Evolutionary conservation across 163 green algal genomes (phyloP), one percentile per base, ranked within the genome.

Genomic region (Coccomyxa subellipsoidea): DNA sequence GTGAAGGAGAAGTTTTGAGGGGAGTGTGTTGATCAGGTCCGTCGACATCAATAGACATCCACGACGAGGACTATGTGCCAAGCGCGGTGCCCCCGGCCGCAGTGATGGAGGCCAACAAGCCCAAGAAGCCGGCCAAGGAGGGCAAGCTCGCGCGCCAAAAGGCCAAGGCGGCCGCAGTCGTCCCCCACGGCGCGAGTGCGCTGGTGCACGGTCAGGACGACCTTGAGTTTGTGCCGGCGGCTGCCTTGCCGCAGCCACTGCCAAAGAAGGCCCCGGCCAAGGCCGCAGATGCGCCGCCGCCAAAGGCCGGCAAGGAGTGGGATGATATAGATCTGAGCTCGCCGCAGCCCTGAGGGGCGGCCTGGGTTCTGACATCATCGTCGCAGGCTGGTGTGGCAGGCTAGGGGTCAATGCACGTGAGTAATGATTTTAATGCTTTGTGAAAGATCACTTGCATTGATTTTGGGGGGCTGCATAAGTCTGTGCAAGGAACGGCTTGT

Each of bases 101-200:
- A 6, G 66, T 73, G 18, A 32, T 73, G 66, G 66, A 32, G n/a
- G 66, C 66, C 21, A 73, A 73, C 66, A 73, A 73, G 66, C 66
- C 66, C 27, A 73, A 73, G 66, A 73, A 73, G 66, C 66, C 66
- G 66, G 66, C n/a, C 27, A 73, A 73, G 66, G 72, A 78, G 35
- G 72, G 72, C 34, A 78, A 78, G 72, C 12, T 47, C 18, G 35
- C 35, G 72, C 72, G 37, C 6, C 72, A 78, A 18, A 40, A 54
- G 72, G 72, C 72, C 37, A 40, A 78, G 72, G 72, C 72, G n/a
- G 72, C 72, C 34, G 21, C 34, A 31, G 31, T 29, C 4, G 34
- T 32, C 7, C 25, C 29, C 12, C 72, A 47, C 35, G 10, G 72
- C 72, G 34, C 66, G 21, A 73, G 29, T n/a, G 66, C 29, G 10